Base-by-base conservation (phyloP, 805 yeast species). In the Myxozyma kluyveri region DNA sequence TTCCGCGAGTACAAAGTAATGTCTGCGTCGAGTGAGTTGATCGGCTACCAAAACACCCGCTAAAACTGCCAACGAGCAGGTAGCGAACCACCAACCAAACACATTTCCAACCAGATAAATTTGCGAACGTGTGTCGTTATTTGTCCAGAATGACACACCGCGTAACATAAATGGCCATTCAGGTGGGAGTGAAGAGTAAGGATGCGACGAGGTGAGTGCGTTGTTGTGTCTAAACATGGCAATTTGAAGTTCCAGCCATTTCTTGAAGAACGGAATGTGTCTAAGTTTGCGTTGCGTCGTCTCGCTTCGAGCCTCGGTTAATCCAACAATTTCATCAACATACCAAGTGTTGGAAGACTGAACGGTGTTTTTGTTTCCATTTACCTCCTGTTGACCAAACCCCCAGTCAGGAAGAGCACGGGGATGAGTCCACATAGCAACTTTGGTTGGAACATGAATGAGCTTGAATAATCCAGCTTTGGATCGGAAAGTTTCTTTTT, bases 81-180 rank as follows among this genome's bases (percentile, higher is more conserved):
- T 81, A 69, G 88, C 86, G 50, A 86, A 64, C 91, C 95, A 87
- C 86, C 91, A 90, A 6, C 96, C 98, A 59, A 88, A 72, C 50
- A 86, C 75, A 72, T 93, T 93, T 56, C 98, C 99, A 50, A 86
- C 76, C 70, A 91, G 87, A 72, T 83, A 93, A 47, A 93, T 89
- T 71, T 93, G 99, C 63, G 75, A 74, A 56, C 76, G 78, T 48
- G 69, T 64, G 5, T 77, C 82, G 47, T 76, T 74, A 54, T 86
- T 82, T 40, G 95, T 90, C 97, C 98, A 93, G 76, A 91, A 93
- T 1, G 97, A 88, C 36, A 93, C 97, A 61, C 99, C 99, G 14
- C 87, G 80, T 49, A 84, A 69, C 49, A 93, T 79, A 57, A 87
- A 75, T 18, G 99, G 99, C 99, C 99, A 93, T 5, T 84, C 73